Percentiles rank a stretch among this genome's conserved stretches.
These are phyloP conservation scores for Lepidium didymum DNA, from an alignment of 345 rosid species.

Conservation along the genomic window DNA sequence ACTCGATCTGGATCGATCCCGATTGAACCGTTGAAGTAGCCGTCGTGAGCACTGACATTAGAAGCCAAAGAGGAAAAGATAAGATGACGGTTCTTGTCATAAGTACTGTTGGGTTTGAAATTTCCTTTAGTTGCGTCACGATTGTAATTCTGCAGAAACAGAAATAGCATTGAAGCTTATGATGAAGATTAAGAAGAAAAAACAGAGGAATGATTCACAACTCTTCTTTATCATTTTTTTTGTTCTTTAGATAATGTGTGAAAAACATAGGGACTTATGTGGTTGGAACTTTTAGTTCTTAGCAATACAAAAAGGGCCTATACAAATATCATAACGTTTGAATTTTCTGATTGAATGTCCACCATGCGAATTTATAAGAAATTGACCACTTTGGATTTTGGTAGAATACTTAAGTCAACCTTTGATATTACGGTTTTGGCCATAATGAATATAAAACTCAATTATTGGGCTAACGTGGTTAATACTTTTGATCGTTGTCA, in stretches of 20 bases:
- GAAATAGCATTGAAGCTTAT: not conserved
- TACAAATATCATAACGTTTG: not conserved
- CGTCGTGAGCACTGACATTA: not conserved
- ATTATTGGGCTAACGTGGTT: not conserved
- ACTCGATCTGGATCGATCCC: not conserved
- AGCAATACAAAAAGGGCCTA: not conserved
- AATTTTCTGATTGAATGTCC: not conserved
- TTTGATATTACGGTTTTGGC: not conserved
- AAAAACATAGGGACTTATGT: too few species aligned
- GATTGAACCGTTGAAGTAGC: not conserved
- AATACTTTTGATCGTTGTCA: too few species aligned
- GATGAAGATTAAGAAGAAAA: not conserved
- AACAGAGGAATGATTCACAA: constrained; percentile 8
- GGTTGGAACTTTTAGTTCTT: not conserved
- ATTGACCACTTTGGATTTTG: not conserved
- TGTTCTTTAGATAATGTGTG: not conserved
- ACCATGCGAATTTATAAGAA: not conserved
- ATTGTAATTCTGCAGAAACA: not conserved
- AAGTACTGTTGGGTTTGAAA: constrained; percentile 25
- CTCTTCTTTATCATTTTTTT: not conserved
- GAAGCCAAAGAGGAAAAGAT: constrained; percentile 14
- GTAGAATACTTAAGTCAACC: not conserved
- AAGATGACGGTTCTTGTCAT: constrained; percentile 21
- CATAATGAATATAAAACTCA: not conserved
- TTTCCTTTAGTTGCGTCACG: not conserved